Conservation (phyloP, 306 rosid species). For the Citrullus mucosospermus region DNA sequence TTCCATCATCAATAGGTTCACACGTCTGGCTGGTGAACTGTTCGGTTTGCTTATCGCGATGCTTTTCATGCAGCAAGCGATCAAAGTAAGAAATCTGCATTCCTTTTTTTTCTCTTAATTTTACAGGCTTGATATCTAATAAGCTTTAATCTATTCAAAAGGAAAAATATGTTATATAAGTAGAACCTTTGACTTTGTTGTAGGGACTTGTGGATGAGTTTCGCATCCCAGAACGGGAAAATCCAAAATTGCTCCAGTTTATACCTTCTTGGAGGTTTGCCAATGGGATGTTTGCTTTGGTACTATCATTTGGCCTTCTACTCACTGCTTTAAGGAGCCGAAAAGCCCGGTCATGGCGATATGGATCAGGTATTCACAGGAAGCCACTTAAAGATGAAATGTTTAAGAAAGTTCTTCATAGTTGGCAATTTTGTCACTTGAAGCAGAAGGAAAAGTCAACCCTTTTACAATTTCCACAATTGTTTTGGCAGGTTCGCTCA, state of each 20-base stretch:
- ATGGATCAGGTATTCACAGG: constrained; percentile 58
- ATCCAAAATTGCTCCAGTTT: constrained; percentile 31
- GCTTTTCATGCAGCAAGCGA: constrained; percentile 98
- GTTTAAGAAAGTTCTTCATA: neutral
- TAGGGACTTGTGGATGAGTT: constrained; percentile 92
- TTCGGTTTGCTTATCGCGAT: constrained; percentile 91
- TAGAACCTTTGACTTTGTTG: neutral
- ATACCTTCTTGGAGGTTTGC: constrained; percentile 88
- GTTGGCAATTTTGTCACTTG: neutral
- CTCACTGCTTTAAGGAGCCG: constrained; percentile 74
- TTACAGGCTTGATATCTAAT: neutral
- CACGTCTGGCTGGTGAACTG: constrained; percentile 86
- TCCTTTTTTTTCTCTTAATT: neutral
- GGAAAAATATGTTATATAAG: neutral
- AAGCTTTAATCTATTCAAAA: neutral
- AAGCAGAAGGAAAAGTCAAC: neutral
- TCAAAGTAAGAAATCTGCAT: constrained; percentile 40
- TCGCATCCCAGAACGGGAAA: constrained; percentile 50
- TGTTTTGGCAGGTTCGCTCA: constrained; percentile 52
- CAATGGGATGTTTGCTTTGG: constrained; percentile 97
- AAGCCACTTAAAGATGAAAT: neutral
- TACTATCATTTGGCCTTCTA: constrained; percentile 94
- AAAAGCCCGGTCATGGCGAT: constrained; percentile 97
- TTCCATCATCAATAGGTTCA: constrained; percentile 89
- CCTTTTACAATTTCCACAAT: neutral